phyloP scores from a whole-genome alignment of 345 rosid species.

The Isatis tinctoria region DNA sequence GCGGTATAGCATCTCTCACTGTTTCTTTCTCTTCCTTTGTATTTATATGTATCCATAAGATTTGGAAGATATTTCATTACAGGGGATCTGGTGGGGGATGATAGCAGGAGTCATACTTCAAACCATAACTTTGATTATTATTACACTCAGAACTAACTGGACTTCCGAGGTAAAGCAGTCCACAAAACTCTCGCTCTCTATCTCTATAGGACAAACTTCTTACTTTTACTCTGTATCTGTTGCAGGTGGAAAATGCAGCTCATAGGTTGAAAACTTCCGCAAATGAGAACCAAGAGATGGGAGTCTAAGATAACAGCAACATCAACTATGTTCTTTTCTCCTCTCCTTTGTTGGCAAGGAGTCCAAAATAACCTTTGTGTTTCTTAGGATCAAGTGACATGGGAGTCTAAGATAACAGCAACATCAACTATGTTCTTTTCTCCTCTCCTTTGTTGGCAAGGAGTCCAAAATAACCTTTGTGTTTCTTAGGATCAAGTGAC shows the following conservation, averaged over 20 bases:
- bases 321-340: neutral
- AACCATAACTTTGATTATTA: constrained; percentile 53
- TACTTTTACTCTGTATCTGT: constrained; percentile 4
- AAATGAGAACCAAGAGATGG: constrained; percentile 33
- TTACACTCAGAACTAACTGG: constrained; percentile 83
- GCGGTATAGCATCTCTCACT: constrained; percentile 44
- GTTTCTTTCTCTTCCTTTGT: neutral
- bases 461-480: neutral
- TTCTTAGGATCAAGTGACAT: neutral
- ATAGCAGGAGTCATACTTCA: constrained; percentile 66
- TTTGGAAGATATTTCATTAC: neutral
- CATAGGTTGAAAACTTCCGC: constrained; percentile 47
- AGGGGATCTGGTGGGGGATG: constrained; percentile 99
- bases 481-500: neutral
- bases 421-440: neutral
- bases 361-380: neutral
- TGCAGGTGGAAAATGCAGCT: constrained; percentile 65
- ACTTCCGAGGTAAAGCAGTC: constrained; percentile 47
- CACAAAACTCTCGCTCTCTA: neutral
- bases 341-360: neutral
- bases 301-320: constrained; percentile 12
- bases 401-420: constrained; percentile 14
- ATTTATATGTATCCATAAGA: neutral
- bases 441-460: neutral
- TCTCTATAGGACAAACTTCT: neutral